Conservation (phyloP, 2,329 filamentous ascomycete species). For the Dendryphion nanum region DNA sequence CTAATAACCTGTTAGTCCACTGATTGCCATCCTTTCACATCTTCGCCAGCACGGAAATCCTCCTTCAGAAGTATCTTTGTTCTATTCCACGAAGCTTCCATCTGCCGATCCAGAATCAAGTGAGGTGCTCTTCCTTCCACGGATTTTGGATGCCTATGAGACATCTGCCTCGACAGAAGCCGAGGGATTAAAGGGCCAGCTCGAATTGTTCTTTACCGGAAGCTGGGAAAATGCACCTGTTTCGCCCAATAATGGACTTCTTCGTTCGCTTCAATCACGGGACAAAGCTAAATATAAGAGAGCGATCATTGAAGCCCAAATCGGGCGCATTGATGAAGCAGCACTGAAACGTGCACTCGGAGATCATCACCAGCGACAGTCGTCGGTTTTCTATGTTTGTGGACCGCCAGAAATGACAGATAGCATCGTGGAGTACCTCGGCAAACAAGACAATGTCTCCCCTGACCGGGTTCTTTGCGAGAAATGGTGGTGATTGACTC, state of each 20-base stretch:
- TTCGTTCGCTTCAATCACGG: neutral
- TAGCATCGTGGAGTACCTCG: constrained; percentile 42
- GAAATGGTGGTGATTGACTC: constrained; percentile 54
- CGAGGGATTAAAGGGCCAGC: constrained; percentile 21
- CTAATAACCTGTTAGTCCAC: no score
- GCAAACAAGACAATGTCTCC: constrained; percentile 37
- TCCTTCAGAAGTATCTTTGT: constrained; percentile 51
- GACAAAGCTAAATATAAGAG: neutral
- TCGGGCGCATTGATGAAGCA: neutral
- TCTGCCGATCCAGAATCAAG: constrained; percentile 24
- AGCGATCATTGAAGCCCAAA: neutral
- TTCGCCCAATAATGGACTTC: no score
- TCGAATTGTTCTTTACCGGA: constrained; percentile 39
- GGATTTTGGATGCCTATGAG: constrained; percentile 29
- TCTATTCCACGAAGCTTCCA: constrained; percentile 60
- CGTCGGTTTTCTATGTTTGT: constrained; percentile 48
- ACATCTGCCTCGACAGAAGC: no score
- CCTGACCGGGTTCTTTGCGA: constrained; percentile 46
- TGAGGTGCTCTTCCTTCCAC: constrained; percentile 37
- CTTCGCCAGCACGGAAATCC: constrained; percentile 53
- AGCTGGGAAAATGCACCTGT: constrained; percentile 23
- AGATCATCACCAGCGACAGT: constrained; percentile 26
- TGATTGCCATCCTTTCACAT: constrained; percentile 70
- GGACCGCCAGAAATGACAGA: constrained; percentile 51
- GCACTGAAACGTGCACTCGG: neutral